phyloP scores from a whole-genome alignment of 257 asterid genomes.

The Solanum piurae region DNA sequence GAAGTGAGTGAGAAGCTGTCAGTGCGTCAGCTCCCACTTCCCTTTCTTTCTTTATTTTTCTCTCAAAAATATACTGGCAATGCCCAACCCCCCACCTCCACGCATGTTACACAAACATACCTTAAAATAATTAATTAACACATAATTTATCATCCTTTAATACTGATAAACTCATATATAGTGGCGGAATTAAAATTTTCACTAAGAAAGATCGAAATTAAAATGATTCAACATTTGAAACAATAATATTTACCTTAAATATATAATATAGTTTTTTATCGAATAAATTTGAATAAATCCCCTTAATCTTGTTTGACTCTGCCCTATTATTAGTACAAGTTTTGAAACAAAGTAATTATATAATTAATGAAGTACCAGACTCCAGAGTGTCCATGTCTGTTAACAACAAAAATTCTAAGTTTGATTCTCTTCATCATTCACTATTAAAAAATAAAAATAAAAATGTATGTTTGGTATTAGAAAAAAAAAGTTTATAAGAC shows the following conservation, averaged over 20 bases:
- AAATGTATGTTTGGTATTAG: background rate
- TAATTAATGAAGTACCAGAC: background rate
- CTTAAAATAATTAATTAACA: background rate
- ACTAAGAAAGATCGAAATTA: background rate
- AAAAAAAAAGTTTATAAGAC: background rate
- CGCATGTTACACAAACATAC: background rate
- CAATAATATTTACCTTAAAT: too few relatives aligned
- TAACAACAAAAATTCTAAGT: background rate
- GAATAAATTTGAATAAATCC: too few relatives aligned
- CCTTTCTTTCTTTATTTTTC: background rate
- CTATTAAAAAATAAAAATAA: background rate
- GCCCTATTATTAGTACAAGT: background rate
- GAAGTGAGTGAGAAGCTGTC: slow-evolving; percentile 9
- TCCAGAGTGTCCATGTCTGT: background rate
- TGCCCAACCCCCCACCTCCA: background rate
- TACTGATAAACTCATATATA: too few relatives aligned
- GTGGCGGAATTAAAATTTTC: background rate
- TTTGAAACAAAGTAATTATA: background rate
- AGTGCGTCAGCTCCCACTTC: slow-evolving; percentile 11
- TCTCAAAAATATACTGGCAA: background rate
- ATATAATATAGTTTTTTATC: too few relatives aligned
- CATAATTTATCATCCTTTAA: background rate
- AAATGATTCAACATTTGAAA: background rate
- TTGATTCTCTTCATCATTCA: background rate
- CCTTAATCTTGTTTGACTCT: too few relatives aligned